Conservation (phyloP, 2,329 filamentous ascomycete species). For the Aspergillus sp. region DNA sequence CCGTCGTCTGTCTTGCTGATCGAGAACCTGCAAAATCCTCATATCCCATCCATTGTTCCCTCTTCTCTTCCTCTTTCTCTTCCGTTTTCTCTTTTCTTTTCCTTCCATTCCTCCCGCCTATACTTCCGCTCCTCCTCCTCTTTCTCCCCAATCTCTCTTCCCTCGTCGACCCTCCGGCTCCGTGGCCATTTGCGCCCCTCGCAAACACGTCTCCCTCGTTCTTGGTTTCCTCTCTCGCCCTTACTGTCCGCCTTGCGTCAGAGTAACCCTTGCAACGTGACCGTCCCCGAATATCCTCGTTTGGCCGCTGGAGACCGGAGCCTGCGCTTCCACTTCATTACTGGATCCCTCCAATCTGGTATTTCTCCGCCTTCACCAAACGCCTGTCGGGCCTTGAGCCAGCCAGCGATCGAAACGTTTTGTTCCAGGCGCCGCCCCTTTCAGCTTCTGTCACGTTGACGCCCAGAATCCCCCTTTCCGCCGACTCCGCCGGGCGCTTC, state of each 20-base stretch:
- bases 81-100: constrained; percentile 11
- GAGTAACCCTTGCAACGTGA: constrained; percentile 33
- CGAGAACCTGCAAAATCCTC: constrained; percentile 17
- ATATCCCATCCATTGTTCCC: constrained; percentile 15
- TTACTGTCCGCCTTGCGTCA: constrained; percentile 34
- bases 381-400: constrained; percentile 12
- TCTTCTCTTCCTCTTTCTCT: constrained; percentile 17
- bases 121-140: constrained; percentile 12
- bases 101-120: constrained; percentile 16
- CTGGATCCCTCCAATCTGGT: constrained; percentile 11
- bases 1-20: constrained; percentile 18
- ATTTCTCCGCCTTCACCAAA: constrained; percentile 15
- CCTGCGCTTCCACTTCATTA: constrained; percentile 14
- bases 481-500: constrained; percentile 11
- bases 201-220: constrained; percentile 21
- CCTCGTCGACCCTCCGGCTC: constrained; percentile 22
- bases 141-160: constrained; percentile 1
- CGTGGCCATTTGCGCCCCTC: constrained; percentile 25
- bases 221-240: constrained; percentile 22
- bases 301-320: constrained; percentile 30
- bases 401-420: constrained; percentile 21
- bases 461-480: constrained; percentile 24
- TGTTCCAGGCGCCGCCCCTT: constrained; percentile 3
- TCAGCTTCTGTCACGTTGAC: constrained; percentile 19
- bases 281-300: constrained; percentile 22